Evolutionary conservation across 495 filamentous ascomycete genomes (phyloP).

Genomic region (Beverwykella pulmonaria): DNA sequence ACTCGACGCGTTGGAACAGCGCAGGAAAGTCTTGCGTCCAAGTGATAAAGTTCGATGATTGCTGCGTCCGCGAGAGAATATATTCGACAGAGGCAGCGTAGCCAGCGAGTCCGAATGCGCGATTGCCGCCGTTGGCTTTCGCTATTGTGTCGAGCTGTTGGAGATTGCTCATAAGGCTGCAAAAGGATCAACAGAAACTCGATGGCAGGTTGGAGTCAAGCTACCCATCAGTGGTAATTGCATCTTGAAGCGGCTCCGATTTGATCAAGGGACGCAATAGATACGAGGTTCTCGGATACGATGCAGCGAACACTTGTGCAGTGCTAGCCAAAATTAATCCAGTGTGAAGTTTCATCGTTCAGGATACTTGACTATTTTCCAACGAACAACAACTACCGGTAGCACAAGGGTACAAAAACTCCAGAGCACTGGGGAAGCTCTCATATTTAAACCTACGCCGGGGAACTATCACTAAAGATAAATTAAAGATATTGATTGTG

Average conservation of each 20-base stretch:
- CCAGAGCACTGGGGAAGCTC: neutral
- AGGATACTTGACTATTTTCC: neutral
- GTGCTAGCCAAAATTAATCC: slow-evolving; percentile 14
- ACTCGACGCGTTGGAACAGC: slow-evolving; percentile 46
- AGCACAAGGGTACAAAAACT: neutral
- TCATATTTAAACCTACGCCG: neutral
- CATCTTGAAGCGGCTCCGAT: slow-evolving; percentile 15
- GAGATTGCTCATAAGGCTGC: slow-evolving; percentile 43
- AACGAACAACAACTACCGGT: neutral
- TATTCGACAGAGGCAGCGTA: slow-evolving; percentile 53
- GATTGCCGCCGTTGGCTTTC: slow-evolving; percentile 48
- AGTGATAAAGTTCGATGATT: slow-evolving; percentile 39
- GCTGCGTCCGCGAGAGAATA: slow-evolving; percentile 42
- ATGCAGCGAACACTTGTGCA: slow-evolving; percentile 11
- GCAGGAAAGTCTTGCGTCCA: slow-evolving; percentile 50
- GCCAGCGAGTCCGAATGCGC: slow-evolving; percentile 54
- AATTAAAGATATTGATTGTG: slow-evolving; percentile 2
- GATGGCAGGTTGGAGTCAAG: neutral
- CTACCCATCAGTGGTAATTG: slow-evolving; percentile 22
- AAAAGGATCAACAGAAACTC: neutral
- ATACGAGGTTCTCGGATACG: slow-evolving; percentile 14
- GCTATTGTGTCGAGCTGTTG: slow-evolving; percentile 50
- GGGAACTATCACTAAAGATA: neutral
- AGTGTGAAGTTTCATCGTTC: slow-evolving; percentile 17
- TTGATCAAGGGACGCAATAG: slow-evolving; percentile 5